Percentiles rank a stretch among this genome's conserved stretches.
These are phyloP conservation scores for Pseudonitzschia multistriata DNA, from an alignment of 108 stramenopile genomes.

Conservation along the genomic window DNA sequence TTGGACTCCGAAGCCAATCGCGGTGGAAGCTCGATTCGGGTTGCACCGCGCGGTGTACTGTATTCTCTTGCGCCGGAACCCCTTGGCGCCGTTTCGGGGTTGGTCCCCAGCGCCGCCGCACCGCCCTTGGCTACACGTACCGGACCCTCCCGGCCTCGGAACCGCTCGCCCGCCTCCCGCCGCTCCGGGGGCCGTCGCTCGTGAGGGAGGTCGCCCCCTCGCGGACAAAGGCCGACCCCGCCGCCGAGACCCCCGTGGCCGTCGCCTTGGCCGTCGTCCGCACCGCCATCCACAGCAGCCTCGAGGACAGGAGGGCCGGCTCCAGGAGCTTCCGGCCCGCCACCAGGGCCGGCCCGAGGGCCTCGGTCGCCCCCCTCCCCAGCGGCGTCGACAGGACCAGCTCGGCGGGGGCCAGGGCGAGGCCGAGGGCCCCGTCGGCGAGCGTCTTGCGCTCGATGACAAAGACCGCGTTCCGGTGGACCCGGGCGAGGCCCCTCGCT, in stretches of 20 bases:
- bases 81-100: too few species aligned
- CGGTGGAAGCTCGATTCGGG: too few species aligned
- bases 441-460: slow-evolving; percentile 82
- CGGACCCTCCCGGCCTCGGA: not conserved
- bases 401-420: slow-evolving; percentile 73
- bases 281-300: slow-evolving; percentile 60
- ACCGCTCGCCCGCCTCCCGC: not conserved
- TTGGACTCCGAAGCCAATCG: too few species aligned
- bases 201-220: slow-evolving; percentile 40
- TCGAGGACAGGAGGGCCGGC: slow-evolving; percentile 66
- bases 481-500: slow-evolving; percentile 36
- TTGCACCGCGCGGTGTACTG: too few species aligned
- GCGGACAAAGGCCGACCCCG: slow-evolving; percentile 53
- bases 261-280: slow-evolving; percentile 67
- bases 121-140: slow-evolving; percentile 18
- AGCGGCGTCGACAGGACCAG: slow-evolving; percentile 63
- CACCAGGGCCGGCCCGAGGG: slow-evolving; percentile 57
- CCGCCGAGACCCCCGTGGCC: slow-evolving; percentile 63
- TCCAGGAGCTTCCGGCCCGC: slow-evolving; percentile 58
- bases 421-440: slow-evolving; percentile 59
- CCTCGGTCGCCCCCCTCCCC: slow-evolving; percentile 48
- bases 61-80: too few species aligned
- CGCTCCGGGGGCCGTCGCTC: slow-evolving; percentile 1
- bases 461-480: slow-evolving; percentile 82
- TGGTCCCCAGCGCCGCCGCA: too few species aligned